Conservation (phyloP, 768 basidiomycete species). For the Erythrobasidium yunnanense region DNA sequence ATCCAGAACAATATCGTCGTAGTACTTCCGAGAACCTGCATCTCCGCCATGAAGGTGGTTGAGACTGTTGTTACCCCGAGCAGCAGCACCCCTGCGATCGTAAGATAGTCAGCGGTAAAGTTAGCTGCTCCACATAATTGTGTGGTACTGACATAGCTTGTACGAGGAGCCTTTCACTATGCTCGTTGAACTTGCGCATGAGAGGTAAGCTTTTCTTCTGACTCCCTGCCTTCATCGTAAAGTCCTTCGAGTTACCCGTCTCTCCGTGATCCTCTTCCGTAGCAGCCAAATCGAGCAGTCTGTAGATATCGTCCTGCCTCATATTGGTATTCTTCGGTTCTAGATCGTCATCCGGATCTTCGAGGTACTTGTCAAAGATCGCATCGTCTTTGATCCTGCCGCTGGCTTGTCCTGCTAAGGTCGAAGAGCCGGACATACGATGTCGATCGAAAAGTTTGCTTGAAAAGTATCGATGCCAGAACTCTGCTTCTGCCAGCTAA, state of each 20-base stretch:
- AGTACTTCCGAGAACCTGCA: conserved; percentile 46
- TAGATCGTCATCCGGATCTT: conserved; percentile 80
- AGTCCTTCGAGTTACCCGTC: conserved; percentile 76
- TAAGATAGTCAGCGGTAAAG: no score
- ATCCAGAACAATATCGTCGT: conserved; percentile 64
- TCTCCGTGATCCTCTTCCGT: conserved; percentile 84
- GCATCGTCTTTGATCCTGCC: conserved; percentile 72
- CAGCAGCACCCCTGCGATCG: not conserved
- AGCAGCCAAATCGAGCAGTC: conserved; percentile 74
- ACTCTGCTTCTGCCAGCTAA: conserved; percentile 77
- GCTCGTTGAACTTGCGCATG: conserved; percentile 94
- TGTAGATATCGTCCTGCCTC: conserved; percentile 52
- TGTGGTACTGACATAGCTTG: conserved; percentile 45
- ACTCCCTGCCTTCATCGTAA: conserved; percentile 91
- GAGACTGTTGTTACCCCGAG: conserved; percentile 40
- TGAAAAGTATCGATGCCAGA: conserved; percentile 95
- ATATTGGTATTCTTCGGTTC: conserved; percentile 62
- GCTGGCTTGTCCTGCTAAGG: conserved; percentile 60
- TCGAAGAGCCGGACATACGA: conserved; percentile 67
- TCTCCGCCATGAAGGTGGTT: conserved; percentile 46
- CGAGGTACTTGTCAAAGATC: conserved; percentile 92
- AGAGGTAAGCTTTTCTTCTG: conserved; percentile 78
- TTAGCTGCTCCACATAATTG: no score
- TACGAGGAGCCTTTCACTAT: conserved; percentile 77
- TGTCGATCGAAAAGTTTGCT: conserved; percentile 92